Percentiles rank a stretch among this genome's conserved stretches.
phyloP scores from a whole-genome alignment of 495 filamentous ascomycete species.

The Polyplosphaeria fusca region DNA sequence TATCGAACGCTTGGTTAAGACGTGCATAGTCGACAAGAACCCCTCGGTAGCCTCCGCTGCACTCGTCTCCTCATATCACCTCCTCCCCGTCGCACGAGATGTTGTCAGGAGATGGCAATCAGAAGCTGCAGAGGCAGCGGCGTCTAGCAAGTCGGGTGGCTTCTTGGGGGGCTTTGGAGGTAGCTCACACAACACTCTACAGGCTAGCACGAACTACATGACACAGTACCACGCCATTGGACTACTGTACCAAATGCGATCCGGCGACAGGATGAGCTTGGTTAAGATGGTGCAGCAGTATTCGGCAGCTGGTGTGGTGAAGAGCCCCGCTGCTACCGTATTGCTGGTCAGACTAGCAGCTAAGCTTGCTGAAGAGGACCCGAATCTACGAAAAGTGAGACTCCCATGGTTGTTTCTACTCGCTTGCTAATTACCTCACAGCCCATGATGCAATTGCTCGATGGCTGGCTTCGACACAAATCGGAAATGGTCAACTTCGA shows the following conservation, averaged over 20 bases:
- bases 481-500: constrained; percentile 99
- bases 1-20: constrained; percentile 98
- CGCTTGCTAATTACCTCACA: constrained; percentile 6
- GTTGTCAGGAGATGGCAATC: constrained; percentile 98
- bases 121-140: constrained; percentile 96
- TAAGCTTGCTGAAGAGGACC: constrained; percentile 92
- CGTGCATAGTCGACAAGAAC: constrained; percentile 98
- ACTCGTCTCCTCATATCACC: constrained; percentile 95
- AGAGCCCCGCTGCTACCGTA: constrained; percentile 88
- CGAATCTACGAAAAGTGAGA: constrained; percentile 65
- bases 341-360: constrained; percentile 91
- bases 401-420: constrained; percentile 39
- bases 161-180: constrained; percentile 89
- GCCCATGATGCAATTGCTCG: constrained; percentile 37
- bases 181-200: constrained; percentile 58
- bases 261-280: constrained; percentile 93
- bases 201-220: constrained; percentile 81
- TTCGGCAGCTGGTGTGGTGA: constrained; percentile 82
- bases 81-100: constrained; percentile 91
- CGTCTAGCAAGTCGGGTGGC: constrained; percentile 79
- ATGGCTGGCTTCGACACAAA: constrained; percentile 66
- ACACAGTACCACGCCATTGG: constrained; percentile 98
- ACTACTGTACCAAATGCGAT: constrained; percentile 95
- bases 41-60: constrained; percentile 96
- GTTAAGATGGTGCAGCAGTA: constrained; percentile 99